Evolutionary conservation across 2,329 filamentous ascomycete species (phyloP), one percentile per base, ranked within the genome.

Genomic region (Apiospora pterosperma): DNA sequence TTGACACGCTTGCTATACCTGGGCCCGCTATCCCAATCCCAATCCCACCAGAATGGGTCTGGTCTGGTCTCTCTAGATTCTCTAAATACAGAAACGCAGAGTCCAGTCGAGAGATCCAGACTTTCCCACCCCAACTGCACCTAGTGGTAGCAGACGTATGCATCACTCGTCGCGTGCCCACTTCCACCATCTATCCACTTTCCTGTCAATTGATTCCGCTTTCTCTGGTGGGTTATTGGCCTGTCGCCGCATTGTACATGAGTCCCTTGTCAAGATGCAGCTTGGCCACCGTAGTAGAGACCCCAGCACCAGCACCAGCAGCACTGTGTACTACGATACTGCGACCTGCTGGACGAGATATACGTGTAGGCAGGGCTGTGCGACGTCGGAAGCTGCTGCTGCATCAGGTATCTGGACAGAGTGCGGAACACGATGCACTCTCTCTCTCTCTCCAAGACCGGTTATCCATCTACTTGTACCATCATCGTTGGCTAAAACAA

Each of bases 251-350:
- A 34, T n/a, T 25, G 7, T 34, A 34, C 28, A 19, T 16, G 31
- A 55, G 48, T 34, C 16, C 48, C 48, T 34, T 55, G 48, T 55
- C 48, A 55, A 55, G 48, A 55, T 55, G 48, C 48, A 55, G 48
- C 48, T 55, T 55, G 28, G 25, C 48, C 19, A 34, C 48, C 21
- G 38, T 39, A n/a, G 25, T 8, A 23, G n/a, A 42, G 41, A 42
- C n/a, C n/a, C n/a, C n/a, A n/a, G n/a, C n/a, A n/a, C n/a, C 16
- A 52, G 44, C 28, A 25, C 48, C 48, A 55, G 48, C 48, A 55
- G 48, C 48, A 55, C 48, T 55, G 48, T 55, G 48, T 10, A 31
- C 44, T 52, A 6, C 25, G 12, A 12, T n/a, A 31, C 48, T 55
- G 25, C 25, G 7, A 31, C 25, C 14, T n/a, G n/a, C n/a, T n/a